Evolutionary conservation across 805 yeast genomes (phyloP), one percentile per base, ranked within the genome.

Genomic region (Cyberlindnera veronae): DNA sequence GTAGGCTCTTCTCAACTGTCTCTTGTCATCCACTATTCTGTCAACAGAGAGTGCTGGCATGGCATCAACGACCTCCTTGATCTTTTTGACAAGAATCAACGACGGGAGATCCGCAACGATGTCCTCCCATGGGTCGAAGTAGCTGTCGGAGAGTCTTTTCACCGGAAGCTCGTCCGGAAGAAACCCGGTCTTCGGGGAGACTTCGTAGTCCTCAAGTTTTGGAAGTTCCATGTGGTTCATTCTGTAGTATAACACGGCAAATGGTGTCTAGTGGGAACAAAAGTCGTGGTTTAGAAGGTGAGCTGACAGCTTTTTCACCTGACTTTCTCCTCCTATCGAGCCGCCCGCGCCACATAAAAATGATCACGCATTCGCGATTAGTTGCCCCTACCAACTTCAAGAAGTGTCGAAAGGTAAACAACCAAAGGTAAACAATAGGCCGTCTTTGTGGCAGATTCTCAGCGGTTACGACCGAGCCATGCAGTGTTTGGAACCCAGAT

Each of bases 71-170:
- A 74, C 61, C 3, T 46, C 31, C 41, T 96, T 67, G 18, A 89
- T 63, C 41, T 77, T 64, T 45, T 74, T 74, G 3, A 93, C 76
- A 46, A 85, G 68, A 22, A 89, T 69, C 41, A 90, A 64, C 1
- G 91, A 77, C 4, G 96, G 95, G 29, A 91, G 68, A 35, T 77
- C 77, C 14, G 61, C 63, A 6, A 72, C 89, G 16, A 86, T 55
- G 13, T 57, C 54, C 57, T 90, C 97, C 98, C 98, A 90, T 5
- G 84, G 81, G 33, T 67, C 63, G 56, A 74, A 86, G 56, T 83
- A 86, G 3, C 62, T 64, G 34, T 74, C 74, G 1, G 88, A 78
- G 27, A 90, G 69, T 28, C 66, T 58, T 17, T 64, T 66, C 11
- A 84, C 64, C 0, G 97, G 96, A 19, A 74, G 60, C 34, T 68